A percentile compares a stretch with the other conserved stretches of the same genome.
Evolutionary conservation across 345 rosid species (phyloP).

Genomic region (Citrus reticulata): DNA sequence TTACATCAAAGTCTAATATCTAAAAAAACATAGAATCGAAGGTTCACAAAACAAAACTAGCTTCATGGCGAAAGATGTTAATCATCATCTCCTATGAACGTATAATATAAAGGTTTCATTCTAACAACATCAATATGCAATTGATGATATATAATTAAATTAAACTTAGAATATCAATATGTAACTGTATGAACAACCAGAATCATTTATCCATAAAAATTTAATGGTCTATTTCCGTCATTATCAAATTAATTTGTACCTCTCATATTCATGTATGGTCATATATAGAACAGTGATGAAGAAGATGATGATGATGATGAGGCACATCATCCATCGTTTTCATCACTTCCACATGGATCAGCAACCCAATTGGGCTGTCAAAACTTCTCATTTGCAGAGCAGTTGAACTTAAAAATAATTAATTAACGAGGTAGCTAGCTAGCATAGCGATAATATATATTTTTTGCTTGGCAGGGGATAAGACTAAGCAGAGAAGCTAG

Average conservation of each 20-base stretch:
- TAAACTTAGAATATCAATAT: no score
- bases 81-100: no score
- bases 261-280: no score
- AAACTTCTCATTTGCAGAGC: neutral
- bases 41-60: neutral
- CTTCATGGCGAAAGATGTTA: no score
- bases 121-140: no score
- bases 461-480: constrained; percentile 13
- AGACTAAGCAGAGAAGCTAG: constrained; percentile 11
- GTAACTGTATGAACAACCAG: no score
- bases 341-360: neutral
- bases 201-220: no score
- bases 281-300: no score
- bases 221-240: no score
- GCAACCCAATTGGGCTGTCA: constrained; percentile 8
- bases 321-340: neutral
- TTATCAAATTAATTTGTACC: no score
- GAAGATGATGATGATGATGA: neutral
- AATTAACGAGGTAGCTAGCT: neutral
- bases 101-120: no score
- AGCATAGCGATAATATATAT: neutral
- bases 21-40: neutral
- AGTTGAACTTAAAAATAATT: neutral
- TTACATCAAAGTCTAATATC: neutral
- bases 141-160: no score